Conservation (phyloP, 495 filamentous ascomycete genomes). For the Xylaria bambusicola region DNA sequence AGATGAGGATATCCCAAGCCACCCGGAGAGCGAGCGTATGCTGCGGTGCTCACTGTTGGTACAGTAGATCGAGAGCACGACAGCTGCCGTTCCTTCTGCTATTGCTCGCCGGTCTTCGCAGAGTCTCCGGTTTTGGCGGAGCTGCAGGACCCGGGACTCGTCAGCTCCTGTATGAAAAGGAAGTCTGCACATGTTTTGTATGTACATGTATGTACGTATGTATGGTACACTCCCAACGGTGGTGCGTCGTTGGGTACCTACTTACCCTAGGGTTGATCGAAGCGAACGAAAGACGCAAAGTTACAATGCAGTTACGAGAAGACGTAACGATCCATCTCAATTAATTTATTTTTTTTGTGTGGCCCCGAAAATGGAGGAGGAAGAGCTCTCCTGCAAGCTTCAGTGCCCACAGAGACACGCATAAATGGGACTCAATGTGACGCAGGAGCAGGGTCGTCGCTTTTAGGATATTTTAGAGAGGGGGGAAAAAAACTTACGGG, state of each 20-base stretch:
- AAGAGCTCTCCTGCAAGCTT: constrained; percentile 1
- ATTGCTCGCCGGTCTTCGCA: background rate
- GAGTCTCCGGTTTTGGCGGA: constrained; percentile 4
- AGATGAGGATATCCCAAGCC: too few species aligned
- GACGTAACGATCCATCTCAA: constrained; percentile 34
- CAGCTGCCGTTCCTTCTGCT: constrained; percentile 16
- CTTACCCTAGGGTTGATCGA: background rate
- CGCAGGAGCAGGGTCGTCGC: constrained; percentile 31
- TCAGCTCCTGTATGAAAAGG: constrained; percentile 1
- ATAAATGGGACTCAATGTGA: constrained; percentile 20
- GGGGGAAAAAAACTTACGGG: constrained; percentile 28
- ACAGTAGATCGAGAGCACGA: constrained; percentile 22
- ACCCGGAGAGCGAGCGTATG: constrained; percentile 14
- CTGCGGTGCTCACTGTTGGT: background rate
- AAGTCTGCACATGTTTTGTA: background rate
- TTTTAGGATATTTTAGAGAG: constrained; percentile 41
- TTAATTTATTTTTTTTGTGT: constrained; percentile 33
- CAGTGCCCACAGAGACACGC: background rate
- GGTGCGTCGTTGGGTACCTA: background rate
- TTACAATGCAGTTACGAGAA: constrained; percentile 22
- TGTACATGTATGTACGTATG: background rate
- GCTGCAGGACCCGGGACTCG: background rate
- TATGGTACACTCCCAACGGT: too few species aligned
- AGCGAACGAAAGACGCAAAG: constrained; percentile 10
- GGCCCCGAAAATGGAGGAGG: constrained; percentile 3